These are phyloP conservation scores for Earliella scabrosa DNA, from an alignment of 1,284 basidiomycete genomes.

Conservation along the genomic window DNA sequence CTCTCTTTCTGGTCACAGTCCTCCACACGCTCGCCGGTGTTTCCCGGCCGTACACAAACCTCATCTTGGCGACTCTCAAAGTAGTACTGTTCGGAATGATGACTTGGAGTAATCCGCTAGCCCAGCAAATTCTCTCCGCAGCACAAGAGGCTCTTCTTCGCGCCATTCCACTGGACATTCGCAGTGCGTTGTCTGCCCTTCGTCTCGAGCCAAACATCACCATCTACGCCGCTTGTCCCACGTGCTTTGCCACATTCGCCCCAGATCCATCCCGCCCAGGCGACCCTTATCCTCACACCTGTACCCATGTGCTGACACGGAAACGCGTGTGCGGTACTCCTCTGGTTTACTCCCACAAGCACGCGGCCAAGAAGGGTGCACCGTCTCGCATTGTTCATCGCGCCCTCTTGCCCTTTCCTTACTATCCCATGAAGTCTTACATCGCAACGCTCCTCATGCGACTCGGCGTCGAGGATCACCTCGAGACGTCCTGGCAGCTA, in stretches of 20 bases:
- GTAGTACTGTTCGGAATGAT: background rate
- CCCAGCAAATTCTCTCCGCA: background rate
- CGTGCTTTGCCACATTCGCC: conserved; percentile 6
- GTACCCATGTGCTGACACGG: background rate
- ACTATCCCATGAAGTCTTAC: background rate
- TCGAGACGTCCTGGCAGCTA: background rate
- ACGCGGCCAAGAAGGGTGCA: background rate
- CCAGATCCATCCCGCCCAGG: background rate
- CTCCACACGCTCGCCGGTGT: background rate
- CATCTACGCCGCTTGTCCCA: conserved; percentile 8
- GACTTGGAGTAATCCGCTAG: background rate
- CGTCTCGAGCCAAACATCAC: conserved; percentile 4
- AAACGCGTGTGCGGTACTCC: background rate
- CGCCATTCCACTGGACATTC: background rate
- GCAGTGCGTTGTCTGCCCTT: background rate
- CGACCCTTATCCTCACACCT: conserved; percentile 3
- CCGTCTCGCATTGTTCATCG: background rate
- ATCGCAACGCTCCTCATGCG: background rate
- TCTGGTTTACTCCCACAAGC: background rate
- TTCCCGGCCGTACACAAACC: background rate
- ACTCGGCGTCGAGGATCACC: background rate
- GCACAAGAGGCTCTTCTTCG: background rate
- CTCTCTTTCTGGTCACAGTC: background rate
- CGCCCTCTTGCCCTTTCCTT: background rate
- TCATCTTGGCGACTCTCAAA: background rate